Conservation (phyloP, 2,329 filamentous ascomycete species). For the Nigrograna mackinnonii region DNA sequence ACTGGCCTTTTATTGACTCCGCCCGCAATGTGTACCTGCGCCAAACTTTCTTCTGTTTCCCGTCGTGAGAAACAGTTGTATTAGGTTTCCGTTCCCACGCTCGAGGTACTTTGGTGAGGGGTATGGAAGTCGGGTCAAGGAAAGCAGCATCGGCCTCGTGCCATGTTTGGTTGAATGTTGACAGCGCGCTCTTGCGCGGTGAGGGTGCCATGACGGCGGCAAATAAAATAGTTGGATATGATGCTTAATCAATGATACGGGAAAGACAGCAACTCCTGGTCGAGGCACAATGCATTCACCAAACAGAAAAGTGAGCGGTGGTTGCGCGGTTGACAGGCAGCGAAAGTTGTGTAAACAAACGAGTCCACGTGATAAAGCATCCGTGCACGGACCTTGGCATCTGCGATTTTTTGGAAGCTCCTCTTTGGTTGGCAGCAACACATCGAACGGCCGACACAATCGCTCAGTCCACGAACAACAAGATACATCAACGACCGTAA, state of each 20-base stretch:
- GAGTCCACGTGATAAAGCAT: no score
- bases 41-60: conserved; percentile 52
- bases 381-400: no score
- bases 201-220: conserved; percentile 29
- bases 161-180: conserved; percentile 43
- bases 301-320: background rate
- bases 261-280: no score
- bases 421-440: no score
- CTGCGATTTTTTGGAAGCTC: no score
- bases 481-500: no score
- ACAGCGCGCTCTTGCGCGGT: conserved; percentile 30
- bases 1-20: conserved; percentile 16
- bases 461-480: no score
- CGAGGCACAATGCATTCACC: no score
- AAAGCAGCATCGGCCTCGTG: conserved; percentile 44
- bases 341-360: conserved; percentile 1
- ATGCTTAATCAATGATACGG: background rate
- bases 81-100: conserved; percentile 54
- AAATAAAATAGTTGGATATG: background rate
- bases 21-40: conserved; percentile 43
- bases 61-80: conserved; percentile 39
- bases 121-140: conserved; percentile 45
- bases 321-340: background rate
- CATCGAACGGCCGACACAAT: no score
- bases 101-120: conserved; percentile 46